Evolutionary conservation across 495 filamentous ascomycete species (phyloP).

Genomic region (Penicillium canariense): DNA sequence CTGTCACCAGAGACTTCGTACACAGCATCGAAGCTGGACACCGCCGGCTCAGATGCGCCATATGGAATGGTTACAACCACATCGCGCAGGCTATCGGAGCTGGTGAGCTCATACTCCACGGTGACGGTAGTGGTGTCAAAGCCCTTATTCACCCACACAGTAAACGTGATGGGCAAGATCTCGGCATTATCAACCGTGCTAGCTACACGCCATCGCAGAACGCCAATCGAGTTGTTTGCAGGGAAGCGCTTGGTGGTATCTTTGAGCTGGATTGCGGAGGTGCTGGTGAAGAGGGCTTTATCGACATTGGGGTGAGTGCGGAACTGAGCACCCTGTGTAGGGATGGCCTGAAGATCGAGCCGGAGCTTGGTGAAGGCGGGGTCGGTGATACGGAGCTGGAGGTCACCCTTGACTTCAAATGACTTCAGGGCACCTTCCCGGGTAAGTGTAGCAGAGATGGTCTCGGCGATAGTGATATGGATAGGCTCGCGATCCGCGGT

Average conservation of each 20-base stretch:
- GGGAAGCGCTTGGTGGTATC: constrained; percentile 85
- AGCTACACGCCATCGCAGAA: constrained; percentile 81
- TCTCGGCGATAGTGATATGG: constrained; percentile 81
- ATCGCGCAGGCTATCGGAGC: constrained; percentile 71
- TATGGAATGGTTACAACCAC: constrained; percentile 87
- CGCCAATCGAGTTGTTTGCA: constrained; percentile 82
- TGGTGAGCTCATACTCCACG: constrained; percentile 89
- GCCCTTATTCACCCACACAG: constrained; percentile 91
- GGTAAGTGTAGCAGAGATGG: constrained; percentile 80
- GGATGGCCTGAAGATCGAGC: constrained; percentile 69
- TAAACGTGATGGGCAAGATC: constrained; percentile 83
- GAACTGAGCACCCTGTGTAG: constrained; percentile 80
- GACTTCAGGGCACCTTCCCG: constrained; percentile 81
- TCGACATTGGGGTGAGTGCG: constrained; percentile 95
- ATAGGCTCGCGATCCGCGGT: constrained; percentile 74
- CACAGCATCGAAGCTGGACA: constrained; percentile 88
- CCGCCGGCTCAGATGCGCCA: constrained; percentile 71
- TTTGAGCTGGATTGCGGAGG: constrained; percentile 78
- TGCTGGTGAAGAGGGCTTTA: constrained; percentile 72
- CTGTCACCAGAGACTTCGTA: constrained; percentile 94
- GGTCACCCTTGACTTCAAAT: constrained; percentile 84
- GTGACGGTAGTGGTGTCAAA: constrained; percentile 79
- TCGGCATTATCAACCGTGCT: constrained; percentile 71
- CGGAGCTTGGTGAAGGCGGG: constrained; percentile 83
- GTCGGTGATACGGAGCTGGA: constrained; percentile 85